Percentiles rank a stretch among this genome's conserved stretches.
These are phyloP conservation scores for Camellia lanceoleosa DNA, from an alignment of 148 eudicot genomes.

Conservation along the genomic window DNA sequence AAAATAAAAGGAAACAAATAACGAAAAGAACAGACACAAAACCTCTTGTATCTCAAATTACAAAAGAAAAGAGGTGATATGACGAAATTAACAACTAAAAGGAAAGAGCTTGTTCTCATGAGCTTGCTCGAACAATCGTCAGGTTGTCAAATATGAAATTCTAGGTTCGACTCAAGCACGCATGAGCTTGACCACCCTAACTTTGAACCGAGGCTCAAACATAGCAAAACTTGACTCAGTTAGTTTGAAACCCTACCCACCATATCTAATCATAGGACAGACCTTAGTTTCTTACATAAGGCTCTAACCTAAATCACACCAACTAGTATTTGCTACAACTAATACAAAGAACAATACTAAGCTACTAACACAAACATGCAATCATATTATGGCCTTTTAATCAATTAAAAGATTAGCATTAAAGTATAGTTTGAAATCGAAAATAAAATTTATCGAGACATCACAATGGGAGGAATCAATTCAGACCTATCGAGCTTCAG, in stretches of 20 bases:
- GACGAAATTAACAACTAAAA: neutral
- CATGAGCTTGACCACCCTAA: too few species aligned
- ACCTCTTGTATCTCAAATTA: neutral
- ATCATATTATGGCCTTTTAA: neutral
- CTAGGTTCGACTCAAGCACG: too few species aligned
- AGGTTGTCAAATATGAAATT: too few species aligned
- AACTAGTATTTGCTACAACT: neutral
- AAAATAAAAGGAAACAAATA: neutral
- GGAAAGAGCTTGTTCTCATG: too few species aligned
- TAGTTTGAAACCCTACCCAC: too few species aligned
- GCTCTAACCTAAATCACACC: too few species aligned
- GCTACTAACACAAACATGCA: neutral
- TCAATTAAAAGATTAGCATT: neutral
- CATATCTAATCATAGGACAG: neutral
- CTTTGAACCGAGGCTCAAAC: too few species aligned
- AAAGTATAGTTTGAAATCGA: neutral
- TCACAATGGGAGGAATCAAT: neutral
- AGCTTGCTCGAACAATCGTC: too few species aligned
- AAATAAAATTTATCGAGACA: neutral
- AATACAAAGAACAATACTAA: neutral
- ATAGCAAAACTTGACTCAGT: too few species aligned
- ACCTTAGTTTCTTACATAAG: neutral
- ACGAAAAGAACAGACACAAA: neutral
- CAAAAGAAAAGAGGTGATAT: too few species aligned
- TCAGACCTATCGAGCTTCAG: slow-evolving; percentile 70